These are phyloP conservation scores for Mycosphaerella sp. DNA, from an alignment of 2,329 filamentous ascomycete species.

Conservation along the genomic window DNA sequence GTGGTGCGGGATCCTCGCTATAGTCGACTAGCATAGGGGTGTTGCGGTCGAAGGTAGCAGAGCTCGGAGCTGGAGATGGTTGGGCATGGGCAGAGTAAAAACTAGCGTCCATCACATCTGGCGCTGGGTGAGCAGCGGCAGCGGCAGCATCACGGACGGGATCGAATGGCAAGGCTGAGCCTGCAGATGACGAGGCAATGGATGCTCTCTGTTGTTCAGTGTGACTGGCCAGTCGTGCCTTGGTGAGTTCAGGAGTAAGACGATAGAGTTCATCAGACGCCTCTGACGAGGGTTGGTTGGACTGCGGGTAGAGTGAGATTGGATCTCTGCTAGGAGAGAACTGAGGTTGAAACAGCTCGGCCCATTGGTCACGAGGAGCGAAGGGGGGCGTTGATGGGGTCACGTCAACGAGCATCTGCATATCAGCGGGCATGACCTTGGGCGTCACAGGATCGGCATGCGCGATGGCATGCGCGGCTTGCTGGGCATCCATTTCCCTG, in stretches of 20 bases:
- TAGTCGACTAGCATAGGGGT: conserved; percentile 23
- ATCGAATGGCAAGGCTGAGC: conserved; percentile 23
- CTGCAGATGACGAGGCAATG: conserved; percentile 1
- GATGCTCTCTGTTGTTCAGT: conserved; percentile 17
- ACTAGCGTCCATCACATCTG: conserved; percentile 23
- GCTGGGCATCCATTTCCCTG: conserved; percentile 26
- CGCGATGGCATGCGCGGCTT: conserved; percentile 23
- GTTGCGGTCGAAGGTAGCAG: conserved; percentile 13
- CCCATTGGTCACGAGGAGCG: conserved; percentile 17
- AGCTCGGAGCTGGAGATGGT: conserved; percentile 18
- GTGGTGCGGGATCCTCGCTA: conserved; percentile 13
- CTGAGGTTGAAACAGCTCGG: conserved; percentile 20
- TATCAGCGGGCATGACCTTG: conserved; percentile 5
- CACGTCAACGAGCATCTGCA: conserved; percentile 27
- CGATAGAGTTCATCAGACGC: conserved; percentile 31
- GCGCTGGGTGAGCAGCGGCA: conserved; percentile 10
- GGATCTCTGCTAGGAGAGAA: conserved; percentile 13
- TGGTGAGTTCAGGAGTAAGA: conserved; percentile 32
- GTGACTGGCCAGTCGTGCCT: conserved; percentile 28
- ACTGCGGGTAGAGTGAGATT: background rate
- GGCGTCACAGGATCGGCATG: conserved; percentile 19
- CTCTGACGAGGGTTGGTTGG: conserved; percentile 8
- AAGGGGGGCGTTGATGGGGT: conserved; percentile 22
- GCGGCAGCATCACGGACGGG: conserved; percentile 31
- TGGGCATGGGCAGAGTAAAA: conserved; percentile 31